Evolutionary conservation across 1,284 basidiomycete species (phyloP), one percentile per base, ranked within the genome.

Genomic region (Cerrena zonata): DNA sequence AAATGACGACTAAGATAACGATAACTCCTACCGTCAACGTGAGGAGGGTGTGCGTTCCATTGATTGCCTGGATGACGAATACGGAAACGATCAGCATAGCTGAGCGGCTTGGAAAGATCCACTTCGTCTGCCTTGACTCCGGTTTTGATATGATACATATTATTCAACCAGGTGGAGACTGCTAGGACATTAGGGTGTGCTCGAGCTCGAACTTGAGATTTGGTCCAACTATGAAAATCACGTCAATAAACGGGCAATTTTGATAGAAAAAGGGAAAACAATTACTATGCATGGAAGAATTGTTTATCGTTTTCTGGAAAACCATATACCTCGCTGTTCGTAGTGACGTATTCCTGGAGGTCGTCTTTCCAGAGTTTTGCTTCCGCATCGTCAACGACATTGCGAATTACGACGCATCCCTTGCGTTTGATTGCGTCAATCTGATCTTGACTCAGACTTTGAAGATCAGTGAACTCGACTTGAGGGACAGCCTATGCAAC

Each of bases 61-160:
- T 72, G 62, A 19, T 74, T 67, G 2, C 89, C 89, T 0, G 91
- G 86, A 53, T 84, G 82, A 25, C 91, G 78, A 54, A 94, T 91
- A 4, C 90, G 78, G 64, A 94, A 83, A 19, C 91, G 75, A 65
- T 94, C 91, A 0, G 84, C 88, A 57, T 94, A 94, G 23, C 72
- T 79, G 47, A 94, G 71, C 5, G 89, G 84, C 2, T 78, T 78
- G 2, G 73, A 70, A 26, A 91, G 72, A 51, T 88, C 84, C 15
- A 91, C 83, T 15, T 78, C 76, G 12, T 79, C 73, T 1, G 74
- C 57, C 51, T 58, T 49, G 47, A 59, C 53, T 23, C 34, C 34
- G 2, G 69, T 63, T 47, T 73, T 72, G 36, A 65, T 57, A 47
- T 79, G 77, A 58, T 85, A 87, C 25, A 86, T 65, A 22, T 78